Percentiles rank a stretch among this genome's conserved stretches.
phyloP scores from a whole-genome alignment of 2,329 filamentous ascomycete species.

The Fusarium caatingaense region DNA sequence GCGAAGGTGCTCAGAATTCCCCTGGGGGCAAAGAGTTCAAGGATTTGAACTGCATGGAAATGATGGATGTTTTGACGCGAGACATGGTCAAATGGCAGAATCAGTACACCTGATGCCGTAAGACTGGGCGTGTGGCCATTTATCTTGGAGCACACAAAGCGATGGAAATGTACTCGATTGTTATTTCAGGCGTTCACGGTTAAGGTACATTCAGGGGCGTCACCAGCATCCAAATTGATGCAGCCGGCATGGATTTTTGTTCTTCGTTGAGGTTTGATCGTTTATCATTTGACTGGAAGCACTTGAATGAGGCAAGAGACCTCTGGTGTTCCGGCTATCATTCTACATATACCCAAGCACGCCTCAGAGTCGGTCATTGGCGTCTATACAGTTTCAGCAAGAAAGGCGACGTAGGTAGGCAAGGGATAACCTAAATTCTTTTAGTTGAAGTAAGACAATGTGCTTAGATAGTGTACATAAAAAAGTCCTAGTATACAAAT shows the following conservation, averaged over 20 bases:
- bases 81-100: conserved; percentile 89
- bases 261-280: conserved; percentile 25
- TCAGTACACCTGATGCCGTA: conserved; percentile 63
- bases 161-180: conserved; percentile 5
- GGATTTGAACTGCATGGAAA: conserved; percentile 81
- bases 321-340: conserved; percentile 23
- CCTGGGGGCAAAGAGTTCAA: conserved; percentile 70
- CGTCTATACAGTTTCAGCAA: conserved; percentile 26
- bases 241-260: conserved; percentile 23
- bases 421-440: conserved; percentile 10
- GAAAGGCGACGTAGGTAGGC: conserved; percentile 20
- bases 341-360: conserved; percentile 38
- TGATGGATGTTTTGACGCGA: conserved; percentile 88
- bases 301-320: conserved; percentile 5
- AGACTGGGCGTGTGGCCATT: background rate
- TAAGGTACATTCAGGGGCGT: conserved; percentile 41
- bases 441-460: conserved; percentile 25
- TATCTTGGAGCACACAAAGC: background rate
- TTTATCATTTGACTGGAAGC: conserved; percentile 18
- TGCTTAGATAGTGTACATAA: conserved; percentile 36
- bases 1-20: conserved; percentile 41
- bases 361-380: conserved; percentile 21
- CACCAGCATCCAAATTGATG: conserved; percentile 39
- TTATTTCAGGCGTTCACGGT: conserved; percentile 39
- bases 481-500: conserved; percentile 28